Base-by-base conservation (phyloP, 768 basidiomycete genomes). In the Naganishia antarctica region DNA sequence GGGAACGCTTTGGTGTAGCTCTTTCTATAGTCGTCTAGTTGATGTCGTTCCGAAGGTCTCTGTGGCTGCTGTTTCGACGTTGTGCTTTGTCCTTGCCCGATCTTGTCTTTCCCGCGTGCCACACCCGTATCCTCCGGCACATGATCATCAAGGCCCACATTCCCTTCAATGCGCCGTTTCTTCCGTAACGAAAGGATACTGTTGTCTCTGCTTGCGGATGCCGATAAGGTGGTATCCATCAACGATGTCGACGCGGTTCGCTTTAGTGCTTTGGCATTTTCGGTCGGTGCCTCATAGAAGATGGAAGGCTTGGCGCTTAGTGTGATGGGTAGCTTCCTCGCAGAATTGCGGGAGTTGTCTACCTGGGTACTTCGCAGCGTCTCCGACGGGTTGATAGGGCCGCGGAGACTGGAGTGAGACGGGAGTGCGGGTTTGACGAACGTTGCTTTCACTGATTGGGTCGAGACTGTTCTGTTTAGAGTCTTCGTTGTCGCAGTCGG, bases 1-100 rank as follows among this genome's bases (percentile, higher is more conserved):
- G 90, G 90, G 79, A 98, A 96, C 23, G 88, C 89, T 58, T 84
- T 84, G 61, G 82, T 83, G 78, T 91, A 97, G 80, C 91, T 96
- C 50, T 84, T 78, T 71, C 83, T 84, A 80, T 91, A 98, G 69
- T 89, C 87, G 1, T 59, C 53, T 15, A 46, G 46, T 48, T 26
- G 62, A 51, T 11, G 21, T 48, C 45, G 28, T 62, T 31, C 50
- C 49, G 41, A 15, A 51, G 13, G 48, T 26, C 29, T 53, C 47
- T 51, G 29, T 18, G 11, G 32, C 31, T 34, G 49, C 25, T 40
- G 65, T 49, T 47, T 64, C 25, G 49, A 64, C 65, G 31, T 44
- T 43, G 12, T 53, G 59, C 40, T 63, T 66, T n/a, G 44, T 25
- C 12, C 32, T 12, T 32, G 43, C 40, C n/a, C 26, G 16, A 26